Conservation (phyloP, 345 rosid genomes). For the Cardamine occulta region DNA sequence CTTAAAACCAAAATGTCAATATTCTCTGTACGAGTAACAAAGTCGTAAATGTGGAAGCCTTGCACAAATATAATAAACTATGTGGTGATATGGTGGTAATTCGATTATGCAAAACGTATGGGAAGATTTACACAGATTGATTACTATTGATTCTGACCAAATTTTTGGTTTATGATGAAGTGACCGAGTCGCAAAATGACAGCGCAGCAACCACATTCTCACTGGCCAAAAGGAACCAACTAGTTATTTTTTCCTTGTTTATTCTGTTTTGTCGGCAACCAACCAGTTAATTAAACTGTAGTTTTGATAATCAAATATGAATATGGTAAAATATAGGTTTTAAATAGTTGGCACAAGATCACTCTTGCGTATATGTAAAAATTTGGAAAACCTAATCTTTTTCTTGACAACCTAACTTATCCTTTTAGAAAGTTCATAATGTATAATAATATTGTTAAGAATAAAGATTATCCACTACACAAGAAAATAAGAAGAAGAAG, state of each 20-base stretch:
- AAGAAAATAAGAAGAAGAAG: background rate
- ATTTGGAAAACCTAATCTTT: background rate
- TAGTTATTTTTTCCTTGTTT: background rate
- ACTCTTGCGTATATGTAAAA: background rate
- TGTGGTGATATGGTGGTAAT: background rate
- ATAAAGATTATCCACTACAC: background rate
- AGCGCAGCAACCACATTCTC: background rate
- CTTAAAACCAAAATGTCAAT: background rate
- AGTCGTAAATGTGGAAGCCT: background rate
- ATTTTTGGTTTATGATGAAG: background rate
- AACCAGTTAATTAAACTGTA: background rate
- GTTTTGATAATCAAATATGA: background rate
- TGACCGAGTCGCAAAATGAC: background rate
- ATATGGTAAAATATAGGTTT: background rate
- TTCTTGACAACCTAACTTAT: conserved; percentile 18
- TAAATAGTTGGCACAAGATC: conserved; percentile 4
- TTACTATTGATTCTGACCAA: background rate
- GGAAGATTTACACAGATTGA: background rate
- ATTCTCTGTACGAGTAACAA: background rate
- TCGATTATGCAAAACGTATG: background rate
- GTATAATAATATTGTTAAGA: background rate
- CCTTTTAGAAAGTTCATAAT: background rate
- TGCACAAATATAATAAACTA: background rate
- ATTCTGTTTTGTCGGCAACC: background rate
- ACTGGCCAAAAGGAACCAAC: background rate